phyloP scores from a whole-genome alignment of 805 yeast species.

The Teunomyces kruisii region DNA sequence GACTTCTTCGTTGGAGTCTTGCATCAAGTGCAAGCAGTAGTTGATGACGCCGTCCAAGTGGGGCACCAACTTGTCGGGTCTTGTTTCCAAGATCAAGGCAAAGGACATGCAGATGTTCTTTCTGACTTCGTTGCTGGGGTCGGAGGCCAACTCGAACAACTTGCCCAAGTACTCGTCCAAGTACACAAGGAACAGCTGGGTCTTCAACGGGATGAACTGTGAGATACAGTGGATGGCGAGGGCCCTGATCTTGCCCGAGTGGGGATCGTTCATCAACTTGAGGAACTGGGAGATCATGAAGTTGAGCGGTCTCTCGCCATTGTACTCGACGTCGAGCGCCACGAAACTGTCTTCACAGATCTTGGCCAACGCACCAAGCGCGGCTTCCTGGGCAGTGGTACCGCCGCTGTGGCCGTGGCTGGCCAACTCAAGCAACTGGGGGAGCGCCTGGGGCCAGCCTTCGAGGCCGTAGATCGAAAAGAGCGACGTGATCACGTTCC shows the following conservation, averaged over 20 bases:
- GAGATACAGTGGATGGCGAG: constrained; percentile 70
- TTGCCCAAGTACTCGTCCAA: constrained; percentile 65
- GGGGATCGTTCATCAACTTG: constrained; percentile 38
- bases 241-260: constrained; percentile 54
- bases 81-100: constrained; percentile 63
- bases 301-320: constrained; percentile 66
- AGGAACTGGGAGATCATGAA: constrained; percentile 67
- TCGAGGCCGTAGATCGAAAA: constrained; percentile 67
- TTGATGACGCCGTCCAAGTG: constrained; percentile 85
- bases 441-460: constrained; percentile 74
- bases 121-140: constrained; percentile 58
- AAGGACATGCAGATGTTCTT: constrained; percentile 78
- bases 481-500: constrained; percentile 83
- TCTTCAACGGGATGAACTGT: constrained; percentile 66
- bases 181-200: constrained; percentile 63
- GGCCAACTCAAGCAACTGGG: constrained; percentile 64
- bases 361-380: constrained; percentile 77
- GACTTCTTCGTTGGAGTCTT: constrained; percentile 60
- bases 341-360: constrained; percentile 86
- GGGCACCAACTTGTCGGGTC: constrained; percentile 78
- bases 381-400: constrained; percentile 63
- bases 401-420: constrained; percentile 17
- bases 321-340: constrained; percentile 61
- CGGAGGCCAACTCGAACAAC: constrained; percentile 69
- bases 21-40: constrained; percentile 79